Conservation (phyloP, 768 basidiomycete genomes). For the Lactifluus rugatus region DNA sequence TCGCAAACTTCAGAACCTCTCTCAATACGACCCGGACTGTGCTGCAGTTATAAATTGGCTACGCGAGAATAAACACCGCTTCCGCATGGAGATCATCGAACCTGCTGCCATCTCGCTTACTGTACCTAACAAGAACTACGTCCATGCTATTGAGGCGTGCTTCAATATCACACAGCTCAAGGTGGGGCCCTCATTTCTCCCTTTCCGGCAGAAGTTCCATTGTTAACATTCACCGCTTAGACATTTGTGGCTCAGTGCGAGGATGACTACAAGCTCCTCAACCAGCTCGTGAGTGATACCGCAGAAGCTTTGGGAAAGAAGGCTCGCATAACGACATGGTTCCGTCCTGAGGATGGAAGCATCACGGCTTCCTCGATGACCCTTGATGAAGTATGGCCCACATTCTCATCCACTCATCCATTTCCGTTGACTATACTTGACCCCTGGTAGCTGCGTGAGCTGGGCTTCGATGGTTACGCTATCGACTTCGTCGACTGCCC, state of each 20-base stretch:
- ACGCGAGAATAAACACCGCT: conserved; percentile 48
- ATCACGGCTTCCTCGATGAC: conserved; percentile 46
- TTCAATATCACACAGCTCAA: conserved; percentile 50
- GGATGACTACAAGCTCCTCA: conserved; percentile 70
- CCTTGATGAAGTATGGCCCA: conserved; percentile 42
- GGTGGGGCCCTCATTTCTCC: conserved; percentile 31
- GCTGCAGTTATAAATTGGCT: conserved; percentile 67
- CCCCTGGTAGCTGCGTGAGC: conserved; percentile 38
- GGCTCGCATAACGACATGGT: conserved; percentile 60
- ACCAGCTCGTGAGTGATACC: conserved; percentile 56
- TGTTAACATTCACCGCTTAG: conserved; percentile 30
- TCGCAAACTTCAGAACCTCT: conserved; percentile 48
- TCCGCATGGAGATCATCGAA: conserved; percentile 79
- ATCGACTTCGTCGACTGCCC: conserved; percentile 76
- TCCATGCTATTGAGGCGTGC: conserved; percentile 64
- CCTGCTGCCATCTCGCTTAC: conserved; percentile 69
- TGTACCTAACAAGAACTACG: conserved; percentile 53
- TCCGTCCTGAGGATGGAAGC: conserved; percentile 33
- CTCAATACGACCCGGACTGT: conserved; percentile 46
- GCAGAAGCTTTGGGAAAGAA: conserved; percentile 41
- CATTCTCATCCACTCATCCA: background rate
- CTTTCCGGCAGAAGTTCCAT: background rate
- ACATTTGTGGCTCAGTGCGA: conserved; percentile 78
- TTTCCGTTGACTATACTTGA: background rate
- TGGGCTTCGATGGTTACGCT: conserved; percentile 77